These are phyloP conservation scores for Entophlyctis luteolus DNA, from an alignment of 192 early-diverging fungal genomes.

Conservation along the genomic window DNA sequence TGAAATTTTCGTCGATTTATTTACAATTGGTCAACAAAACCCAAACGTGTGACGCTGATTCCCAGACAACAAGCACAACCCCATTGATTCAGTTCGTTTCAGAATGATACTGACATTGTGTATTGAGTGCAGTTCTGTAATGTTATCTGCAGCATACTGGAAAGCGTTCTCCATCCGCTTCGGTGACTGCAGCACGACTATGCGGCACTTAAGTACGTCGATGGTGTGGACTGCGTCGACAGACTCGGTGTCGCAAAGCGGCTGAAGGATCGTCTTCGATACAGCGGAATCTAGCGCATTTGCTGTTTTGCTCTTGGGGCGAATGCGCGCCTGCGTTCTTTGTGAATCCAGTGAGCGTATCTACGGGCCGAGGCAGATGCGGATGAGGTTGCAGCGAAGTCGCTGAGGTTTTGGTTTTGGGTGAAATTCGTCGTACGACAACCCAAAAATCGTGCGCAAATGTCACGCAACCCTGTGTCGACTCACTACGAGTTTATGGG, in stretches of 20 bases:
- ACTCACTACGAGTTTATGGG: slow-evolving; percentile 80
- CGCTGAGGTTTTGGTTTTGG: too few species aligned
- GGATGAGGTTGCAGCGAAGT: too few species aligned
- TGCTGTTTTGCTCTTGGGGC: neutral
- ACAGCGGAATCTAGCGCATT: neutral
- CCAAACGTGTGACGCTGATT: too few species aligned
- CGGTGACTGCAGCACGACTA: neutral
- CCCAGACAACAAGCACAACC: neutral
- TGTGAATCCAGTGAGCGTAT: neutral
- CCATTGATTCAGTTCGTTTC: neutral
- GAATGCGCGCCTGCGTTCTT: neutral
- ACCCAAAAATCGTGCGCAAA: too few species aligned
- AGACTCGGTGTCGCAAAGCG: neutral
- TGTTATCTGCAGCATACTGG: neutral
- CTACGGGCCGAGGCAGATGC: too few species aligned
- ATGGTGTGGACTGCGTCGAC: neutral
- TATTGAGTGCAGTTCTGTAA: slow-evolving; percentile 1
- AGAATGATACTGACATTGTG: neutral
- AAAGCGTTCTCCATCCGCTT: neutral
- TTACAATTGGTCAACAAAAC: too few species aligned
- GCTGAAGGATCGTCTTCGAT: neutral
- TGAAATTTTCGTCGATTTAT: too few species aligned
- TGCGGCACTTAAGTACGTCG: neutral
- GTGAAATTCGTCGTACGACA: too few species aligned
- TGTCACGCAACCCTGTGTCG: slow-evolving; percentile 38